Percentiles rank a stretch among this genome's conserved stretches.
phyloP scores from a whole-genome alignment of 371 early-diverging fungal genomes.

The Apophysomyces trapeziformis region DNA sequence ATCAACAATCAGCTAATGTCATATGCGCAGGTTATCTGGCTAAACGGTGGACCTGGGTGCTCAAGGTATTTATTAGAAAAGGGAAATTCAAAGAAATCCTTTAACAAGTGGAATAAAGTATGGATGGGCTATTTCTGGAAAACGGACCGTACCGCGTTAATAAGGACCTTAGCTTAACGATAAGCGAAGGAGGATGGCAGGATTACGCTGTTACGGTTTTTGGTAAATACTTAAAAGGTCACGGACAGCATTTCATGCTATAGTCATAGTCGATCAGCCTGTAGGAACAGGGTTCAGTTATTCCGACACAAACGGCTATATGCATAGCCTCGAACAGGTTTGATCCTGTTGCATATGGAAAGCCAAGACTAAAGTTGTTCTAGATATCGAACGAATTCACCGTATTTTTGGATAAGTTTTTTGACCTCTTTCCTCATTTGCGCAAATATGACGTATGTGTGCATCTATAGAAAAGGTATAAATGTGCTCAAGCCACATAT shows the following conservation, averaged over 20 bases:
- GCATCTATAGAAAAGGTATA: conserved; percentile 14
- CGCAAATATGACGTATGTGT: conserved; percentile 49
- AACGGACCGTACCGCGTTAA: conserved; percentile 77
- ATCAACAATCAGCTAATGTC: background rate
- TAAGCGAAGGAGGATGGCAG: conserved; percentile 72
- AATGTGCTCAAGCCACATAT: background rate
- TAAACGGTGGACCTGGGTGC: conserved; percentile 80
- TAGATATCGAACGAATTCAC: conserved; percentile 62
- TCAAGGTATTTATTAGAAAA: conserved; percentile 32
- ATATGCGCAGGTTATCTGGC: conserved; percentile 73
- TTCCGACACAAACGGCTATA: conserved; percentile 45
- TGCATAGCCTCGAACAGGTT: conserved; percentile 47
- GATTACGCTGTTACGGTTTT: conserved; percentile 74
- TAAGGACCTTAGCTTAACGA: conserved; percentile 46
- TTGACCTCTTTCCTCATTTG: conserved; percentile 65
- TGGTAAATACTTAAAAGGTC: conserved; percentile 41
- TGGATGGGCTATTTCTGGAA: conserved; percentile 88
- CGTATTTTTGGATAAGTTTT: conserved; percentile 66
- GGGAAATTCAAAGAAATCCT: conserved; percentile 4
- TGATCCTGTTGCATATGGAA: background rate
- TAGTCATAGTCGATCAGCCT: conserved; percentile 80
- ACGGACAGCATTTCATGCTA: background rate
- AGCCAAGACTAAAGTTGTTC: background rate
- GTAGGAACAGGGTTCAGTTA: conserved; percentile 85
- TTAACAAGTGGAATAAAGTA: conserved; percentile 42